Evolutionary conservation across 371 early-diverging fungal species (phyloP).

Genomic region (Haplosporangium sp.): DNA sequence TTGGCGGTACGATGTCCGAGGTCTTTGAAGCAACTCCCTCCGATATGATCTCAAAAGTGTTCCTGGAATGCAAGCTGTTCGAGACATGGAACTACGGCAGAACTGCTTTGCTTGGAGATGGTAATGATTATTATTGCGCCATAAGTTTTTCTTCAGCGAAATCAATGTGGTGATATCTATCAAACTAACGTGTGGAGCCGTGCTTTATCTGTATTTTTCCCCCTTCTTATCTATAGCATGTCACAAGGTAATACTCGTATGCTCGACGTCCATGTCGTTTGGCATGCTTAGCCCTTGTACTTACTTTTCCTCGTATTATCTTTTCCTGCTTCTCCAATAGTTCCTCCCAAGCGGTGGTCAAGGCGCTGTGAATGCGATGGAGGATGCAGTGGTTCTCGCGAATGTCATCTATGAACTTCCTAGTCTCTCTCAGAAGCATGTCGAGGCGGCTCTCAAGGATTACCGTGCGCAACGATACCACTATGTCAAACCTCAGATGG

Average conservation of each 20-base stretch:
- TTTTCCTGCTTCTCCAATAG: neutral
- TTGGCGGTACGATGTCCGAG: neutral
- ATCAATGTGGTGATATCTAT: no score
- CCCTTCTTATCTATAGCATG: neutral
- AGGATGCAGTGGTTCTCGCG: neutral
- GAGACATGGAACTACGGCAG: neutral
- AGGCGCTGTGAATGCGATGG: neutral
- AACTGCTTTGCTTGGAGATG: neutral
- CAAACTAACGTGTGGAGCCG: no score
- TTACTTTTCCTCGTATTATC: neutral
- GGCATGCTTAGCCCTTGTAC: neutral
- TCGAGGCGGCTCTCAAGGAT: neutral
- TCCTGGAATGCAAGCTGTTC: neutral
- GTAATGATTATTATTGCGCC: neutral
- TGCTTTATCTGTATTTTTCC: neutral
- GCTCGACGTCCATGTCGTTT: neutral
- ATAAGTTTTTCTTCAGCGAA: no score
- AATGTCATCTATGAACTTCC: neutral
- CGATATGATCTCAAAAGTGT: neutral
- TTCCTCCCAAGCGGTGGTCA: neutral
- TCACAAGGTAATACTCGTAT: neutral
- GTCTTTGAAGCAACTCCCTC: neutral
- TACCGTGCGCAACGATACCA: neutral
- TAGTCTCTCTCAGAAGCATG: neutral
- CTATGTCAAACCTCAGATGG: neutral